These are phyloP conservation scores for Hypoxylon sp. DNA, from an alignment of 2,329 filamentous ascomycete genomes.

Conservation along the genomic window DNA sequence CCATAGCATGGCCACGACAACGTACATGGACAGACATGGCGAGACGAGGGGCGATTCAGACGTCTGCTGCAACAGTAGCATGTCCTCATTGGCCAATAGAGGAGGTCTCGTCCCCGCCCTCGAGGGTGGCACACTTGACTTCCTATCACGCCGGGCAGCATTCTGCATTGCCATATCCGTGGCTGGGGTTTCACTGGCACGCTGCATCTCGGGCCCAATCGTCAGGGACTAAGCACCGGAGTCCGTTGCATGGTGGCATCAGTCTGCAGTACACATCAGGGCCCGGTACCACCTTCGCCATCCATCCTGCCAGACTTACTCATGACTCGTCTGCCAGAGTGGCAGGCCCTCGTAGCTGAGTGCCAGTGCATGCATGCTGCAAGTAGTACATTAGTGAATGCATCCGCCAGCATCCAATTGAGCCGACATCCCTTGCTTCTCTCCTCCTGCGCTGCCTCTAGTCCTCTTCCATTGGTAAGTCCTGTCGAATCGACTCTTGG, in stretches of 20 bases:
- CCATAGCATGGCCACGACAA: constrained; percentile 27
- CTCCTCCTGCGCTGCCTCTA: constrained; percentile 6
- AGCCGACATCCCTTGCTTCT: constrained; percentile 26
- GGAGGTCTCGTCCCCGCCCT: constrained; percentile 25
- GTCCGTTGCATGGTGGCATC: constrained; percentile 13
- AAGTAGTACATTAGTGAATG: constrained; percentile 17
- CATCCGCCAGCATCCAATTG: constrained; percentile 17
- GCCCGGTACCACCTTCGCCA: constrained; percentile 29
- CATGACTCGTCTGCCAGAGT: constrained; percentile 3
- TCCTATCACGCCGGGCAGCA: constrained; percentile 30
- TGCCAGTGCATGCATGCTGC: constrained; percentile 26
- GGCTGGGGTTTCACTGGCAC: constrained; percentile 23
- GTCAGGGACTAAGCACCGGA: constrained; percentile 27
- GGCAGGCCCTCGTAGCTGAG: not conserved
- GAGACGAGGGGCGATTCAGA: constrained; percentile 27
- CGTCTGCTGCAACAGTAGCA: constrained; percentile 22
- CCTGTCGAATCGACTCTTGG: not conserved
- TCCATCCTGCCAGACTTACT: constrained; percentile 2
- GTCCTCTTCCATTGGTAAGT: constrained; percentile 9
- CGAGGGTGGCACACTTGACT: constrained; percentile 22
- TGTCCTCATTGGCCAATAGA: constrained; percentile 25
- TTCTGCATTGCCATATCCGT: constrained; percentile 26
- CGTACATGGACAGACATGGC: constrained; percentile 17
- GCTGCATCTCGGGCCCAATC: constrained; percentile 31
- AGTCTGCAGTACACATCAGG: constrained; percentile 31